Evolutionary conservation across 805 yeast species (phyloP).

Genomic region (Groenewaldozyma tartarivorans): DNA sequence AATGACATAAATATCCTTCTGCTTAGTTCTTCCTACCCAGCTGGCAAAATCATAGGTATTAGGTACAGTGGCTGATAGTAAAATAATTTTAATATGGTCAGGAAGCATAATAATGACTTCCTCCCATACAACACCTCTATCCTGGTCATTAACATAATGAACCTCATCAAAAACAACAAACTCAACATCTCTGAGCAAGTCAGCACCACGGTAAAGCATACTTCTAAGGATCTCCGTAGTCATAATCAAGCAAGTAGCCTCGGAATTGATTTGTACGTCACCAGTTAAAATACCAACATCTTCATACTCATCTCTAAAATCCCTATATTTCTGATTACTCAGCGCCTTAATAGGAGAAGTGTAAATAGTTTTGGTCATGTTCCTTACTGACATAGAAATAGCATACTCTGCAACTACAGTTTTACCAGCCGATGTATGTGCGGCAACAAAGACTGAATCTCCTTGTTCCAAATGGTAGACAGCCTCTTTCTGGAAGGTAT

Average conservation of each 20-base stretch:
- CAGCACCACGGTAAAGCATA: constrained; percentile 95
- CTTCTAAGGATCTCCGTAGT: constrained; percentile 93
- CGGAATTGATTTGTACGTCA: constrained; percentile 95
- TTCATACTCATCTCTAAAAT: constrained; percentile 68
- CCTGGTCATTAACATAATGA: constrained; percentile 93
- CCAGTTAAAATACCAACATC: constrained; percentile 96
- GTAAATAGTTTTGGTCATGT: constrained; percentile 94
- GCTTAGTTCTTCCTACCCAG: constrained; percentile 97
- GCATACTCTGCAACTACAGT: constrained; percentile 98
- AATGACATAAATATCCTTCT: constrained; percentile 90
- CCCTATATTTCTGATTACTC: constrained; percentile 84
- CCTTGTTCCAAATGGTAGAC: constrained; percentile 94
- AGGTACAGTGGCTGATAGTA: constrained; percentile 96
- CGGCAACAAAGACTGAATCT: constrained; percentile 97
- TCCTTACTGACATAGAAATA: constrained; percentile 89
- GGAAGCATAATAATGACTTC: constrained; percentile 97
- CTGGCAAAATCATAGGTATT: constrained; percentile 95
- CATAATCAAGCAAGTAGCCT: constrained; percentile 93
- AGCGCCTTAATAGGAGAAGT: constrained; percentile 93
- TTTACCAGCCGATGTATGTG: constrained; percentile 98
- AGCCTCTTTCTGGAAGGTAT: constrained; percentile 94
- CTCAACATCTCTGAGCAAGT: constrained; percentile 90
- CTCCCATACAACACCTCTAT: constrained; percentile 99
- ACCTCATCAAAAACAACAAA: constrained; percentile 97
- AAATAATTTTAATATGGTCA: constrained; percentile 85